Evolutionary conservation across 2,329 filamentous ascomycete genomes (phyloP), one percentile per base, ranked within the genome.

Genomic region (Aspergillus unguis): DNA sequence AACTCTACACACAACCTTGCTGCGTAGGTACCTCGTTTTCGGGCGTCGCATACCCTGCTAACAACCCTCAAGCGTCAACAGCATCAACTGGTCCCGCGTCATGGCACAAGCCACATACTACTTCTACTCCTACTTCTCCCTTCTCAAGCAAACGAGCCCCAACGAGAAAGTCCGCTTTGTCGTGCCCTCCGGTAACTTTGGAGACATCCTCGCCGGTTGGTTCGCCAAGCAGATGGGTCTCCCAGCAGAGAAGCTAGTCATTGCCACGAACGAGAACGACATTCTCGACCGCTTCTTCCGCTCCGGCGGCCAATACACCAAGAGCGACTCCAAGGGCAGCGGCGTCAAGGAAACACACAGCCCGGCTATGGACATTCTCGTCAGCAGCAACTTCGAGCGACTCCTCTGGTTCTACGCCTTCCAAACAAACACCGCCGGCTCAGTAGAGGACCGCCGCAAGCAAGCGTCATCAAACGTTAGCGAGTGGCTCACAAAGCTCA

Each of bases 61-160:
- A 44, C 29, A 26, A 6, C 6, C 41, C 29, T 17, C 11, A 28
- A 44, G 41, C 40, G 90, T 97, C 61, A 97, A 97, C 78, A 94
- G 88, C 42, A 97, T 97, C 76, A 97, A 97, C 77, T 96, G 87
- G 83, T 88, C 92, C 2, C 83, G 94, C 62, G 97, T 99, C 62
- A 82, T 99, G 35, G 92, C 94, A 9, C 94, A 99, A 76, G 96
- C 95, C 59, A 90, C 90, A 55, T 97, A 96, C 81, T 99, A 96
- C 80, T 95, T 96, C 78, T 81, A 94, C 73, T 85, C 94, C 9
- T 97, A 97, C 80, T 96, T 96, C 75, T 77, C 85, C 10, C 84
- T 99, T 32, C 80, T 79, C 55, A 77, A 80, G 46, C 82, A 83
- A 3, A 66, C 80, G 0, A 72, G 75, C 11, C 87, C 87, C 71